Conservation (phyloP, 176 grass and related monocot species). For the Eragrostis nindensis region DNA sequence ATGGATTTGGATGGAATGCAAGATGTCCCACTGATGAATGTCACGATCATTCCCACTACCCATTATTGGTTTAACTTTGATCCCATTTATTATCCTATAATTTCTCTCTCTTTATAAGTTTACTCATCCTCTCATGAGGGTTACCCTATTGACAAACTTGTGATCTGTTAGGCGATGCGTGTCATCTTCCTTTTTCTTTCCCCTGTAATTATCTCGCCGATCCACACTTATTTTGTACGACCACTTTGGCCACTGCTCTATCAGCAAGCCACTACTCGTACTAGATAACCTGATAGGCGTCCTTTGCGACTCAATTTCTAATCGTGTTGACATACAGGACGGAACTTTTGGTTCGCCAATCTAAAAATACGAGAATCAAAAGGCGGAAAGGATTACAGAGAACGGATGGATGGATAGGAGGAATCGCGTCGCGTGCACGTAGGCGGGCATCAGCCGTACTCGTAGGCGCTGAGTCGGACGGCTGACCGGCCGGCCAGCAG, state of each 20-base stretch:
- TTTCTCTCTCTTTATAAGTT: too few species aligned
- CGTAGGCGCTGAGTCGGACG: slow-evolving; percentile 9
- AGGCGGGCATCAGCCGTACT: slow-evolving; percentile 12
- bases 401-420: neutral
- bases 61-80: neutral
- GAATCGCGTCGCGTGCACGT: slow-evolving; percentile 17
- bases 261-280: neutral
- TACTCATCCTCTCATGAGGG: neutral
- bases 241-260: slow-evolving; percentile 25
- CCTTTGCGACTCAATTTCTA: too few species aligned
- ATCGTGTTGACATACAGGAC: neutral
- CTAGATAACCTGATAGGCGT: slow-evolving; percentile 29
- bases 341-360: neutral
- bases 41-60: neutral
- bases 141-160: neutral
- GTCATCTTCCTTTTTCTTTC: neutral
- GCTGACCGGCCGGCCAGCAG: neutral
- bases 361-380: neutral
- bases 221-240: neutral
- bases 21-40: neutral
- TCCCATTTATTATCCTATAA: neutral
- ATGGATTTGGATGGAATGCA: slow-evolving; percentile 10
- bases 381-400: neutral
- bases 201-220: neutral
- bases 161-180: neutral